Percentiles rank a stretch among this genome's conserved stretches.
Conservation (phyloP, 306 rosid species). For the Vigna trinervia region DNA sequence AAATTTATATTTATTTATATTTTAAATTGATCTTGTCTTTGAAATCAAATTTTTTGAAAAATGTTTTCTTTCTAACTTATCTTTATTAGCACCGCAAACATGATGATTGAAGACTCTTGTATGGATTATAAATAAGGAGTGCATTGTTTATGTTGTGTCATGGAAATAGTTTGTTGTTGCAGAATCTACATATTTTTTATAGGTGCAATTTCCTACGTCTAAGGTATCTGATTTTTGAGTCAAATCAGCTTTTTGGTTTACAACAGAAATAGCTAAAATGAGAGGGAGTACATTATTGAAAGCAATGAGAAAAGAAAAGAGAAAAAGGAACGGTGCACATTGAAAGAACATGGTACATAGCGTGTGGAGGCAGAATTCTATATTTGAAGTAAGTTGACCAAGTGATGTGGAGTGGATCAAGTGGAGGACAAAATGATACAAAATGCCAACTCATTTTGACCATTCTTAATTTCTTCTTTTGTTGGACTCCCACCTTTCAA, state of each 20-base stretch:
- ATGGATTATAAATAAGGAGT: too few species aligned
- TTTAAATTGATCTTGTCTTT: too few species aligned
- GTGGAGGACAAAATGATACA: slow-evolving; percentile 60
- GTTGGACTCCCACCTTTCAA: slow-evolving; percentile 40
- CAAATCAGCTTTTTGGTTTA: slow-evolving; percentile 26
- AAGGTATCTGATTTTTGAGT: slow-evolving; percentile 1
- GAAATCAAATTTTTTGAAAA: too few species aligned
- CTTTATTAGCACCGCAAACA: slow-evolving; percentile 8
- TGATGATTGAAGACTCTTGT: too few species aligned
- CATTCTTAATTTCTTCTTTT: slow-evolving; percentile 39
- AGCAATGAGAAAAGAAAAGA: slow-evolving; percentile 25
- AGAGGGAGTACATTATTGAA: slow-evolving; percentile 47
- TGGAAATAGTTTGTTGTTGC: neutral
- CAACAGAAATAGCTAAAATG: neutral
- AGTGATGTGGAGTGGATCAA: slow-evolving; percentile 41
- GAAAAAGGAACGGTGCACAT: slow-evolving; percentile 43
- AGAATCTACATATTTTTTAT: slow-evolving; percentile 5
- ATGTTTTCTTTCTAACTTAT: neutral
- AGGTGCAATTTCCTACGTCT: neutral
- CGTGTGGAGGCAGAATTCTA: slow-evolving; percentile 36
- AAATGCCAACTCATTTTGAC: slow-evolving; percentile 53
- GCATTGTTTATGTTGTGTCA: neutral
- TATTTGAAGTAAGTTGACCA: slow-evolving; percentile 45
- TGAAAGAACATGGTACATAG: slow-evolving; percentile 21
- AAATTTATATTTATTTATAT: too few species aligned